Conservation (phyloP, 768 basidiomycete species). For the Amanita jacksonii region DNA sequence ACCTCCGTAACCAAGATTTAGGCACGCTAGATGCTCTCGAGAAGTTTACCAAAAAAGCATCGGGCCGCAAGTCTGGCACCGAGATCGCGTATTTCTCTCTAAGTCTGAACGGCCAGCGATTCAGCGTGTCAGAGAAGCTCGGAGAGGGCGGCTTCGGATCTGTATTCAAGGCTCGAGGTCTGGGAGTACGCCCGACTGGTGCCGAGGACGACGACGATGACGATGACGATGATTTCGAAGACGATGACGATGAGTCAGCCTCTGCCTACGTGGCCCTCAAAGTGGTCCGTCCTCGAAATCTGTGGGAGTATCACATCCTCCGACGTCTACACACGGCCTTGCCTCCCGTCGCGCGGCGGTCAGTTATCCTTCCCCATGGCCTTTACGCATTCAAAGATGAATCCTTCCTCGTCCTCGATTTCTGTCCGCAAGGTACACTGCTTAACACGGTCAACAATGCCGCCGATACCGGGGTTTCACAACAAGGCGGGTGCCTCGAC, state of each 20-base stretch:
- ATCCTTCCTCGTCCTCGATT: slow-evolving; percentile 80
- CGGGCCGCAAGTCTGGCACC: slow-evolving; percentile 30
- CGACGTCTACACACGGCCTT: slow-evolving; percentile 66
- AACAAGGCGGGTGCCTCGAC: slow-evolving; percentile 76
- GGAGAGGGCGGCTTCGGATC: slow-evolving; percentile 96
- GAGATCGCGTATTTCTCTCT: slow-evolving; percentile 40
- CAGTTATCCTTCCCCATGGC: slow-evolving; percentile 68
- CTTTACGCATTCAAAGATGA: slow-evolving; percentile 86
- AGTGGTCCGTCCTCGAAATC: slow-evolving; percentile 76
- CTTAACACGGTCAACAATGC: slow-evolving; percentile 90
- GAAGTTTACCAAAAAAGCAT: slow-evolving; percentile 48
- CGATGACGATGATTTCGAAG: slow-evolving; percentile 46
- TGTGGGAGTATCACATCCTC: slow-evolving; percentile 91
- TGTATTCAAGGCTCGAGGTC: slow-evolving; percentile 79
- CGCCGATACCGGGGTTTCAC: slow-evolving; percentile 59
- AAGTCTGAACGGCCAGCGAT: slow-evolving; percentile 51
- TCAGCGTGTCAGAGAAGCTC: slow-evolving; percentile 74
- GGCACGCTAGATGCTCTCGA: slow-evolving; percentile 61
- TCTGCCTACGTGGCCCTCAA: slow-evolving; percentile 74
- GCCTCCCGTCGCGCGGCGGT: slow-evolving; percentile 45
- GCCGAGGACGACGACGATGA: slow-evolving; percentile 40
- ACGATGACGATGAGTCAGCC: slow-evolving; percentile 46
- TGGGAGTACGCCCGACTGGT: slow-evolving; percentile 27
- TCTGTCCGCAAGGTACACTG: slow-evolving; percentile 86
- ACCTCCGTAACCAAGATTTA: slow-evolving; percentile 44